A percentile compares a stretch with the other conserved stretches of the same genome.
Conservation (phyloP, 306 rosid genomes). For the Casuarina equisetifolia region DNA sequence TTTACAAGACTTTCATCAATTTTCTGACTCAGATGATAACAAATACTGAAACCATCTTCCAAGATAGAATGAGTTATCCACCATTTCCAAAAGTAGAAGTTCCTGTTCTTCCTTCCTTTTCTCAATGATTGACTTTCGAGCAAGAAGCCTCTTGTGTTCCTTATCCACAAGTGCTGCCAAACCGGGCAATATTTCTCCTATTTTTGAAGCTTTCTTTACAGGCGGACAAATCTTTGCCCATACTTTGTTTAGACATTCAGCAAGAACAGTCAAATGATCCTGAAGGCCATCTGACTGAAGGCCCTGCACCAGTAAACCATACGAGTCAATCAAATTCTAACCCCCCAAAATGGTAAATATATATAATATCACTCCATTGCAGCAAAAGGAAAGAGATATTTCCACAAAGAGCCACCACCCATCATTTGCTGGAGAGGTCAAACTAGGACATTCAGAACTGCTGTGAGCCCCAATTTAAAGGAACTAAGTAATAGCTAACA, state of each 20-base stretch:
- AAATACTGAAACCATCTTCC: neutral
- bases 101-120: conserved; percentile 95
- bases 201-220: conserved; percentile 49
- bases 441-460: neutral
- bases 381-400: neutral
- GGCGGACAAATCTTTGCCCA: conserved; percentile 73
- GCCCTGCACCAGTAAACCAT: conserved; percentile 39
- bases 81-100: conserved; percentile 87
- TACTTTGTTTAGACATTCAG: conserved; percentile 68
- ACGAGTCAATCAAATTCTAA: conserved; percentile 5
- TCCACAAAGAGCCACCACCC: neutral
- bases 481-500: neutral
- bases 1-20: neutral
- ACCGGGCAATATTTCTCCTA: conserved; percentile 59
- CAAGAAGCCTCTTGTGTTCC: conserved; percentile 95
- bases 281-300: conserved; percentile 78
- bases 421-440: neutral
- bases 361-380: neutral
- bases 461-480: neutral
- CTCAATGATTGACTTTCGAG: conserved; percentile 91
- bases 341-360: neutral
- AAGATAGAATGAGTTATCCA: conserved; percentile 21
- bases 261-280: conserved; percentile 75
- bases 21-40: neutral
- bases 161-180: conserved; percentile 73